Evolutionary conservation across 176 grass and related monocot genomes (phyloP), one percentile per base, ranked within the genome.

Genomic region (Musa acuminata): DNA sequence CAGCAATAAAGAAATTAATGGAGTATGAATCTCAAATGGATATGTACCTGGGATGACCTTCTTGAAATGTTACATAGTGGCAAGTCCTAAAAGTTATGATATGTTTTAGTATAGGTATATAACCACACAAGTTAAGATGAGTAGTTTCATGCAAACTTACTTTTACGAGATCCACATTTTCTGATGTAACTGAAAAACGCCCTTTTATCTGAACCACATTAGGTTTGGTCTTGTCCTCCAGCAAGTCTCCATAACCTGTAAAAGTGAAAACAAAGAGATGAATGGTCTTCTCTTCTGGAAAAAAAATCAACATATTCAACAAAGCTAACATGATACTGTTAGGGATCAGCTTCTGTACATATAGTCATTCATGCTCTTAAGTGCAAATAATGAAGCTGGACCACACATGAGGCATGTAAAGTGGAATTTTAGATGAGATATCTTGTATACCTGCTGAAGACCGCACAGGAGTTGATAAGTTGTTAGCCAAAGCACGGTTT

Each of bases 171-270:
- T 97, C 93, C 0, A 97, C 85, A 75, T 91, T 93, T 77, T 97
- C 93, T 87, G 93, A 97, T 75, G 93, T 97, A 83, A 97, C 93
- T 16, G 93, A 97, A 90, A 97, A 97, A 51, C 93, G 90, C 8
- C 93, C 93, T 89, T 97, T 97, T 90, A 88, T 88, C 78, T 97
- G 87, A 66, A 97, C 93, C 52, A 97, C 84, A 70, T 87, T 97
- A 19, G 80, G 87, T 79, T 92, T 96, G 62, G 93, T 86, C 72
- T 96, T 96, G 21, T 96, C 89, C 2, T 85, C 93, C 79, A 86
- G 80, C 17, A 90, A 88, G 71, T 96, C 93, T 49, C 85, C 85
- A 96, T 83, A 96, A 84, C 85, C 93, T 91, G 84, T 69, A 80
- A 80, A 64, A 82, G 73, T 55, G 52, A 72, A 69, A 75, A 84